These are phyloP conservation scores for Pythium coloratum DNA, from an alignment of 352 stramenopile species.

Conservation along the genomic window DNA sequence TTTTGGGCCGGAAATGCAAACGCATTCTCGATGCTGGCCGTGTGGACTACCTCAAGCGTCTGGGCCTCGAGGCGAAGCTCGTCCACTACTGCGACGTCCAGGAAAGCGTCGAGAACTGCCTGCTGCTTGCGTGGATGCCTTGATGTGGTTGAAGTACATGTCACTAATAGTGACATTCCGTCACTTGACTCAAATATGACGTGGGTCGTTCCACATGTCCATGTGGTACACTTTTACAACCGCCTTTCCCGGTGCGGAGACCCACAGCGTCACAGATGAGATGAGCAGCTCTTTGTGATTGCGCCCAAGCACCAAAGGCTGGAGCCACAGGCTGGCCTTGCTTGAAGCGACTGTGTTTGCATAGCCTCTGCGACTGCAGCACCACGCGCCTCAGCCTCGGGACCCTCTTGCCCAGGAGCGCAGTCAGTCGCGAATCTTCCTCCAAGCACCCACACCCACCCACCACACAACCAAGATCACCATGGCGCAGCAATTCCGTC, in stretches of 20 bases:
- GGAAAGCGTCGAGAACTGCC: constrained; percentile 82
- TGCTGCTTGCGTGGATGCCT: constrained; percentile 65
- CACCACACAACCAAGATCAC: background rate
- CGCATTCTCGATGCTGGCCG: constrained; percentile 72
- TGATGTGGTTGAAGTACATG: constrained; percentile 8
- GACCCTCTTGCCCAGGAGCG: background rate
- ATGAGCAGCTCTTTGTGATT: constrained; percentile 2
- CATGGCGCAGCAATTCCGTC: constrained; percentile 34
- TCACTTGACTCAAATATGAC: background rate
- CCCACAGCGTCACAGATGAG: constrained; percentile 3
- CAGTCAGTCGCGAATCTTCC: constrained; percentile 19
- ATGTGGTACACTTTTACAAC: background rate
- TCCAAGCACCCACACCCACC: background rate
- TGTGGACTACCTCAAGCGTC: constrained; percentile 49
- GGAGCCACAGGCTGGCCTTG: background rate
- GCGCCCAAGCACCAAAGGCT: constrained; percentile 11
- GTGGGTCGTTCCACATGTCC: constrained; percentile 1
- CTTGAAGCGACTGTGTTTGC: constrained; percentile 4
- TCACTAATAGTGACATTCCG: constrained; percentile 15
- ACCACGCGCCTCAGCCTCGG: background rate
- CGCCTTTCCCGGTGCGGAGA: background rate
- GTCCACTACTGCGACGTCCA: constrained; percentile 76
- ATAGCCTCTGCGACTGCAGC: background rate
- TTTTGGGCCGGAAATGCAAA: constrained; percentile 74
- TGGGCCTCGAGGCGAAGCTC: constrained; percentile 60